These are phyloP conservation scores for Podospora sp. DNA, from an alignment of 495 filamentous ascomycete genomes.

Conservation along the genomic window DNA sequence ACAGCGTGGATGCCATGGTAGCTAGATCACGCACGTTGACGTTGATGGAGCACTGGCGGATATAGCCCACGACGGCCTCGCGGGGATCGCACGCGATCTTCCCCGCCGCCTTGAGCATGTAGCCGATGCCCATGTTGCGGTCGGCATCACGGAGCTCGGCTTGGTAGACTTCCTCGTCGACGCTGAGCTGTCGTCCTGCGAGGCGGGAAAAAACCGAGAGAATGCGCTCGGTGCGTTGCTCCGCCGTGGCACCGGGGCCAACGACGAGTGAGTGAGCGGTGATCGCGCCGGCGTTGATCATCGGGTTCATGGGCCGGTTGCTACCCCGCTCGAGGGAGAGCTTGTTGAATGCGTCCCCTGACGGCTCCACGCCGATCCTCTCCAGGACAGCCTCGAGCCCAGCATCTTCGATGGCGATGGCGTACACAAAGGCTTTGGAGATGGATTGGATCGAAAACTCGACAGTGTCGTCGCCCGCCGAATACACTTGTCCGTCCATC, in stretches of 20 bases:
- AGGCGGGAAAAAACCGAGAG: constrained; percentile 7
- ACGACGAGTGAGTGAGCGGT: constrained; percentile 3
- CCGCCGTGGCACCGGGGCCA: neutral
- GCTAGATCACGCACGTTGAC: constrained; percentile 6
- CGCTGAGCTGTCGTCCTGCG: constrained; percentile 6
- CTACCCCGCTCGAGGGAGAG: constrained; percentile 11
- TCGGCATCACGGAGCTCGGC: constrained; percentile 10
- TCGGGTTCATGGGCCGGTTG: constrained; percentile 12
- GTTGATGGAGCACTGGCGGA: constrained; percentile 13
- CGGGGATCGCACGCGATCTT: constrained; percentile 4
- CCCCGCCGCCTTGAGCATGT: constrained; percentile 9
- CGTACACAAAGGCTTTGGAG: constrained; percentile 12
- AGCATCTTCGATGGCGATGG: constrained; percentile 13
- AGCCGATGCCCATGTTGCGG: constrained; percentile 14
- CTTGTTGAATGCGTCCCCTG: constrained; percentile 13
- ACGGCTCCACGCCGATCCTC: constrained; percentile 11
- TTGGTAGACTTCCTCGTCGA: constrained; percentile 11
- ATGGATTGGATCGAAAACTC: constrained; percentile 15
- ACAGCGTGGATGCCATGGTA: neutral
- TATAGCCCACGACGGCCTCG: constrained; percentile 7
- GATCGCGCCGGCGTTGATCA: constrained; percentile 15
- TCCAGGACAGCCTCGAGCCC: constrained; percentile 1
- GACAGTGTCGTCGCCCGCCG: constrained; percentile 5
- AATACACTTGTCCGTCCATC: constrained; percentile 6
- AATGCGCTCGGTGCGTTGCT: constrained; percentile 8